Evolutionary conservation across 306 rosid genomes (phyloP), one percentile per base, ranked within the genome.

Genomic region (Prunus padus): DNA sequence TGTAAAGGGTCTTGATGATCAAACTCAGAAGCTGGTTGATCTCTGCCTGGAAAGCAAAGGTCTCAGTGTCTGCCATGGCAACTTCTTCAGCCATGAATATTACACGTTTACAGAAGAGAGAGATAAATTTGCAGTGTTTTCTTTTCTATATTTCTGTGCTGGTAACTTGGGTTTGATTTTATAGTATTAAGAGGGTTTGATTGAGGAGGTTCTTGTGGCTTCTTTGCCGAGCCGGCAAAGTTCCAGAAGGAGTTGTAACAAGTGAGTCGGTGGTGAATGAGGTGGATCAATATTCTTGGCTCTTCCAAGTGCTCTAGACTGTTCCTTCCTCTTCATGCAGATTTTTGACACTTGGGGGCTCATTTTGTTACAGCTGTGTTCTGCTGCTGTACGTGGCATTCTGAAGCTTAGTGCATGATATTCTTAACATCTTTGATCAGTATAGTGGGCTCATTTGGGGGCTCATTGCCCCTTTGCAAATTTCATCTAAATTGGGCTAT

Each of bases 1-100:
- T 83, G 65, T 75, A 76, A 55, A 79, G 75, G 16, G 84, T 76
- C 78, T 83, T 83, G 79, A 83, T 83, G 75, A 79, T 79, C 54
- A 83, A 51, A 54, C 86, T 79, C 55, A 83, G 63, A 7, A 83
- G 83, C 76, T 79, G 79, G 72, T 83, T 79, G 14, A 79, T 83
- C 79, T 76, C 81, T 2, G 73, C 81, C 68, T 83, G 81, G 72
- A 79, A 83, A 3, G 82, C 74, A 4, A 78, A 82, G 16, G 70
- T 78, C 82, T 74, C 77, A 8, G 64, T 13, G 8, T 77, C 60
- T 11, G 49, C 76, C 82, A 82, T 67, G 16, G 33, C 73, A 25
- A 68, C 51, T 1, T 77, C 59, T 1, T 77, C 82, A 68, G 63
- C 82, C 82, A 61, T 77, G 47, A 31, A 44, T 52, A 54, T 44